Evolutionary conservation across 352 stramenopile genomes (phyloP), one percentile per base, ranked within the genome.

Genomic region (Globisporangium parvum): DNA sequence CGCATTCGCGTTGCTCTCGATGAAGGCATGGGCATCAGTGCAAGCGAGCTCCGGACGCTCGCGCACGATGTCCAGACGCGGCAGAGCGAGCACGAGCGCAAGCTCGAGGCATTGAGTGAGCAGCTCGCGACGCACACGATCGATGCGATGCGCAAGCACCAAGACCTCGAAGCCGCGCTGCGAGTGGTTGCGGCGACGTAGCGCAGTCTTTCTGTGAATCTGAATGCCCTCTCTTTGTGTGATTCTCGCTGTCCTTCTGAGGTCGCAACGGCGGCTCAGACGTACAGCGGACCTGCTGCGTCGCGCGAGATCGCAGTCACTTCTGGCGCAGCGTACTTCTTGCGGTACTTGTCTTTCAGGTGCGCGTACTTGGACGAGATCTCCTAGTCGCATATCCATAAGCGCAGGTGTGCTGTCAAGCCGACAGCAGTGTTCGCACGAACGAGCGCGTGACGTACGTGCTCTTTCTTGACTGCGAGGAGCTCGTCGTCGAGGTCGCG

Each of bases 271-370:
- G n/a, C n/a, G n/a, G n/a, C n/a, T n/a, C n/a, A n/a, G n/a, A n/a
- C 70, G 52, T 85, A 77, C 24, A 85, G 58, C 1, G 57, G 65
- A 33, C 55, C 58, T 2, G 24, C 42, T 9, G 49, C 60, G 21
- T 55, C 21, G 55, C 55, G 20, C 42, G 51, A 9, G 14, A 76
- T 65, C 2, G 63, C 55, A 17, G 59, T 69, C 46, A 69, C 51
- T 54, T 81, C 69, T 0, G 66, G 70, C 3, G 73, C 63, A 24
- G 74, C 58, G 59, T 92, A 89, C 58, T 92, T 92, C 61, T 85
- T 82, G 37, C 67, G 71, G 65, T 92, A 92, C 49, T 85, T 87
- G 58, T 87, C 72, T 54, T 80, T 84, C 37, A 92, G 62, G n/a
- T 58, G 63, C 26, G 79, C 65, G 55, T 88, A 92, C 65, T 89